Base-by-base conservation (phyloP, 805 yeast species). In the Saccharomycopsis selenospora region DNA sequence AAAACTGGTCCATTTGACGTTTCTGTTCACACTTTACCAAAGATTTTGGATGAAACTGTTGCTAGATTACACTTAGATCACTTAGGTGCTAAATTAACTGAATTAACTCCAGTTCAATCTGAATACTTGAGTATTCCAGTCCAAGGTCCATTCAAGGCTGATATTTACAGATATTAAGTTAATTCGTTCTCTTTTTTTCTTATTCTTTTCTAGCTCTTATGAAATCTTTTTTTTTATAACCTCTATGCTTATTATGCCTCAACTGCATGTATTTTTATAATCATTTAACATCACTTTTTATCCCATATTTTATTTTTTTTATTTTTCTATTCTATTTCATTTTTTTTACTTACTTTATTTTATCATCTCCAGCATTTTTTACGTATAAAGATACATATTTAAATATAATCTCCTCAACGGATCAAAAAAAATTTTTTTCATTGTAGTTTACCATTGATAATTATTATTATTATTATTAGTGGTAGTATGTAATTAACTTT, bases 61-160 rank as follows among this genome's bases (percentile, higher is more conserved):
- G 99, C 99, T 62, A 86, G 85, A 69, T 84, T 89, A 70, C 99
- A 91, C 76, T 83, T 91, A 73, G 87, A 73, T 68, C 95, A 93
- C 77, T 80, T 91, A 67, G 95, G 93, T 71, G 98, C 82, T 62
- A 80, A 77, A 70, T 82, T 91, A 68, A 77, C 95, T 61, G 71
- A 72, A 57, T 82, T 91, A 68, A 68, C 89, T 58, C 58, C 70
- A 47, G 88, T 69, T 60, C 99, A 91, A 80, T 79, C 96, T 62
- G 96, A 89, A 60, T 91, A 91, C 84, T 82, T 91, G 69, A 90
- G 91, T 66, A 73, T 93, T 61, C 91, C 96, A 65, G 67, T 69
- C 63, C 85, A 82, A 70, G 99, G 99, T 77, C 99, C 99, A 63
- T 91, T 64, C 95, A 91, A 91, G 84, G 83, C 95, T 65, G 97